These are phyloP conservation scores for Raphanus raphanistrum DNA, from an alignment of 345 rosid species.

Conservation along the genomic window DNA sequence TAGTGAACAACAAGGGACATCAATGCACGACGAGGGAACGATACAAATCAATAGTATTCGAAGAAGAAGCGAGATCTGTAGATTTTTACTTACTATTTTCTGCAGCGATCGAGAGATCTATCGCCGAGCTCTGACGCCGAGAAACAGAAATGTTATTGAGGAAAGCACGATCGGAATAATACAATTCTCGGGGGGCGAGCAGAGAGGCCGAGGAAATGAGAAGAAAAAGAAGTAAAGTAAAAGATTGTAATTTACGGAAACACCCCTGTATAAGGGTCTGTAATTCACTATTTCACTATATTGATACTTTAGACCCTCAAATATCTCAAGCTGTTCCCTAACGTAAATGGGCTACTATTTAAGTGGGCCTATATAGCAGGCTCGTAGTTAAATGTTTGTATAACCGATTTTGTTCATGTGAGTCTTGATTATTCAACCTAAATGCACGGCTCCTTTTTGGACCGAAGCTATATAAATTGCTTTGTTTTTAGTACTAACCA, in stretches of 20 bases:
- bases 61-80: constrained; percentile 29
- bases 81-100: constrained; percentile 22
- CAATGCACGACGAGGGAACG: constrained; percentile 23
- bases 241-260: constrained; percentile 6
- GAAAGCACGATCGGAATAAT: constrained; percentile 38
- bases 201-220: neutral
- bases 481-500: neutral
- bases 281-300: neutral
- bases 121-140: constrained; percentile 36
- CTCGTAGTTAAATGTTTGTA: neutral
- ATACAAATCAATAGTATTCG: neutral
- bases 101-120: constrained; percentile 27
- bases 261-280: constrained; percentile 9
- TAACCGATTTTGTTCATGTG: neutral
- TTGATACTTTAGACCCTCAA: constrained; percentile 2
- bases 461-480: neutral
- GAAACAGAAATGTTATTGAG: constrained; percentile 19
- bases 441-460: neutral
- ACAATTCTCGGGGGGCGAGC: constrained; percentile 22
- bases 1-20: neutral
- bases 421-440: neutral
- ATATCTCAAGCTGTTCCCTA: neutral
- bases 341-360: neutral
- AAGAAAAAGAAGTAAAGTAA: constrained; percentile 3
- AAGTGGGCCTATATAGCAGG: constrained; percentile 9